Conservation (phyloP, 2,329 filamentous ascomycete genomes). For the Sphaerulina musiva region DNA sequence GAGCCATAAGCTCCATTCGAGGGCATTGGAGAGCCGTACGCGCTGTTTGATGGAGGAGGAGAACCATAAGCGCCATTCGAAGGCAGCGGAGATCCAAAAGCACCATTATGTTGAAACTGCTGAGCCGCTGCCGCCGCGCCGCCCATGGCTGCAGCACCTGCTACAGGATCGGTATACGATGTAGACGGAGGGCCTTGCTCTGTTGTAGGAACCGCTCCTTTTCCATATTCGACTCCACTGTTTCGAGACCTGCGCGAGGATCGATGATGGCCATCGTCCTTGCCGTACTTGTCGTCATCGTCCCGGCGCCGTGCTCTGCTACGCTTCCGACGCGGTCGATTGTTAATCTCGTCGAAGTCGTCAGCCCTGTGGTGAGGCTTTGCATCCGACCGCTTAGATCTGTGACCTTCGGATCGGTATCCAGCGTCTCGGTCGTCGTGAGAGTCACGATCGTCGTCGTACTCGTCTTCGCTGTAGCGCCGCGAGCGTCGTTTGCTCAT, state of each 20-base stretch:
- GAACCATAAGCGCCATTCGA: not conserved
- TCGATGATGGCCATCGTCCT: slow-evolving; percentile 20
- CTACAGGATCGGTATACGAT: slow-evolving; percentile 4
- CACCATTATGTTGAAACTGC: slow-evolving; percentile 8
- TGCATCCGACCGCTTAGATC: slow-evolving; percentile 11
- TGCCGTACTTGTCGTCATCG: slow-evolving; percentile 24
- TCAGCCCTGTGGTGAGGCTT: slow-evolving; percentile 23
- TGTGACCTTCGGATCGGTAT: slow-evolving; percentile 19
- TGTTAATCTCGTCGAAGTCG: slow-evolving; percentile 25
- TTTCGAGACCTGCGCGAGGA: slow-evolving; percentile 6
- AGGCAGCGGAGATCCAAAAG: not conserved
- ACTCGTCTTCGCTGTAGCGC: slow-evolving; percentile 26
- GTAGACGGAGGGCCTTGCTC: slow-evolving; percentile 7
- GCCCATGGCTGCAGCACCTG: slow-evolving; percentile 11
- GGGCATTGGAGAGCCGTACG: slow-evolving; percentile 7
- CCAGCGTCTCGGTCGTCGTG: slow-evolving; percentile 19
- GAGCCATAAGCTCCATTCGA: slow-evolving; percentile 7
- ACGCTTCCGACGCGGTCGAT: slow-evolving; percentile 18
- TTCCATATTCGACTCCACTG: slow-evolving; percentile 14
- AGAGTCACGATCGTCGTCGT: slow-evolving; percentile 19
- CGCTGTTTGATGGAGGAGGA: not conserved
- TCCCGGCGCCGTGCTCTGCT: slow-evolving; percentile 19
- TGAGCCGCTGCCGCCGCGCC: slow-evolving; percentile 13
- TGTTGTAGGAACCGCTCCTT: slow-evolving; percentile 13
- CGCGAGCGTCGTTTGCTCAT: slow-evolving; percentile 21